These are phyloP conservation scores for Coemansia sp. DNA, from an alignment of 192 early-diverging fungal species.

Conservation along the genomic window DNA sequence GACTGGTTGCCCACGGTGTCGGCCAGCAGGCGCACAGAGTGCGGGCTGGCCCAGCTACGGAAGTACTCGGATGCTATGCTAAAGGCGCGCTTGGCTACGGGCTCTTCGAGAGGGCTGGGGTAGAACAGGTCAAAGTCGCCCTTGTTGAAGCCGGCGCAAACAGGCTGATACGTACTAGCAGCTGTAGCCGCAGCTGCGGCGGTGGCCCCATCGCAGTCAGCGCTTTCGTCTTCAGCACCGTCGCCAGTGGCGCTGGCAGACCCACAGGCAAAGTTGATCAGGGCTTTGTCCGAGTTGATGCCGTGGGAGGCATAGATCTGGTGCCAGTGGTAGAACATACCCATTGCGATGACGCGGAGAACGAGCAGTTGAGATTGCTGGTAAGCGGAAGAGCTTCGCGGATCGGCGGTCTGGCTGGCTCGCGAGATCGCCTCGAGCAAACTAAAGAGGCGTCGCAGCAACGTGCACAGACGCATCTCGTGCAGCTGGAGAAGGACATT, in stretches of 20 bases:
- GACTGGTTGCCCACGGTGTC: conserved; percentile 53
- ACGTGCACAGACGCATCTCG: conserved; percentile 70
- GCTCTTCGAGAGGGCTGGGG: conserved; percentile 51
- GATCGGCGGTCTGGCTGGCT: conserved; percentile 46
- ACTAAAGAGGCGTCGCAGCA: conserved; percentile 68
- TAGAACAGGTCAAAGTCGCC: conserved; percentile 45
- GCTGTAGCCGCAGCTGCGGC: conserved; percentile 20
- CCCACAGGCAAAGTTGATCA: conserved; percentile 12
- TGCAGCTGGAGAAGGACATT: conserved; percentile 76
- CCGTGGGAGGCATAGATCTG: conserved; percentile 58
- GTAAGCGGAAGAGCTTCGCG: conserved; percentile 53
- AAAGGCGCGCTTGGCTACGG: conserved; percentile 56
- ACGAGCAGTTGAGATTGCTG: conserved; percentile 89
- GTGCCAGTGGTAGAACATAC: conserved; percentile 89
- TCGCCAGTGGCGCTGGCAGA: conserved; percentile 10
- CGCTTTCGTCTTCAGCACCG: conserved; percentile 24
- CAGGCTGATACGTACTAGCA: conserved; percentile 14
- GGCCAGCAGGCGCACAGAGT: conserved; percentile 39
- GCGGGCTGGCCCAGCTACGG: conserved; percentile 46
- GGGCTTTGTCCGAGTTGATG: conserved; percentile 35
- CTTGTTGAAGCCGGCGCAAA: conserved; percentile 36
- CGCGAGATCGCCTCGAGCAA: conserved; percentile 77
- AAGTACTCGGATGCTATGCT: conserved; percentile 49
- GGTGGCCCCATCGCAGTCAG: conserved; percentile 3
- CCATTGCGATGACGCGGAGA: conserved; percentile 78